Percentiles rank a stretch among this genome's conserved stretches.
Evolutionary conservation across 1,284 basidiomycete genomes (phyloP).

Genomic region (Papiliotrema laurentii): DNA sequence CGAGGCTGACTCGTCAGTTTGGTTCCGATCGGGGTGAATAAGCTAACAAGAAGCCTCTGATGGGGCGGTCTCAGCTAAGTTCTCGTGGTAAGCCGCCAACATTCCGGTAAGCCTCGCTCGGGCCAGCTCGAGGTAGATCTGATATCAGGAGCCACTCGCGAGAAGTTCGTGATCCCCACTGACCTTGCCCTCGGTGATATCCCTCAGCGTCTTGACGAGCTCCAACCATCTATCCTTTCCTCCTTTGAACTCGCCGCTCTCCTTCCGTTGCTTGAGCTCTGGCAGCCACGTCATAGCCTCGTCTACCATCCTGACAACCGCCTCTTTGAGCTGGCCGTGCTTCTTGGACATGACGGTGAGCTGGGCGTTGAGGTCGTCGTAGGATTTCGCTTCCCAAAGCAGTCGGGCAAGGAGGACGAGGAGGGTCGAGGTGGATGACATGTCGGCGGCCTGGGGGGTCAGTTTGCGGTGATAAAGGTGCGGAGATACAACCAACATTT

Average conservation of each 20-base stretch:
- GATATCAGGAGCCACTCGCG: conserved; percentile 3
- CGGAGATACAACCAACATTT: conserved; percentile 62
- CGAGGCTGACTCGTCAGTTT: conserved; percentile 4
- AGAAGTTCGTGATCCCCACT: conserved; percentile 12
- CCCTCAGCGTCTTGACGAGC: conserved; percentile 79
- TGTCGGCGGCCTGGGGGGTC: conserved; percentile 73
- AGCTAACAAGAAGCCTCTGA: conserved; percentile 33
- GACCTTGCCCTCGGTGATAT: conserved; percentile 95
- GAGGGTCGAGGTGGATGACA: conserved; percentile 81
- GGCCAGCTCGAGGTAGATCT: conserved; percentile 97
- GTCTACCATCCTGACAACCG: conserved; percentile 86
- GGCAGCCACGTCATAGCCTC: conserved; percentile 73
- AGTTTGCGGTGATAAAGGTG: conserved; percentile 6
- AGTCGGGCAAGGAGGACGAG: conserved; percentile 68
- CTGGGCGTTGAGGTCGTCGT: conserved; percentile 65
- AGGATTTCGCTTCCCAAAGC: conserved; percentile 61
- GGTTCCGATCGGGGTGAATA: neutral
- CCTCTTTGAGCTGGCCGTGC: conserved; percentile 92
- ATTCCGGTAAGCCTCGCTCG: conserved; percentile 86
- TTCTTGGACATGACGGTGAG: conserved; percentile 82
- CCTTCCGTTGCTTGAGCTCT: conserved; percentile 54
- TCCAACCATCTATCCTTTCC: conserved; percentile 77
- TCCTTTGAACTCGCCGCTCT: conserved; percentile 50
- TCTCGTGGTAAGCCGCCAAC: conserved; percentile 78
- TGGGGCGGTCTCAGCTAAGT: conserved; percentile 50